These are phyloP conservation scores for Phaseolus coccineus DNA, from an alignment of 331 rosid species.

Conservation along the genomic window DNA sequence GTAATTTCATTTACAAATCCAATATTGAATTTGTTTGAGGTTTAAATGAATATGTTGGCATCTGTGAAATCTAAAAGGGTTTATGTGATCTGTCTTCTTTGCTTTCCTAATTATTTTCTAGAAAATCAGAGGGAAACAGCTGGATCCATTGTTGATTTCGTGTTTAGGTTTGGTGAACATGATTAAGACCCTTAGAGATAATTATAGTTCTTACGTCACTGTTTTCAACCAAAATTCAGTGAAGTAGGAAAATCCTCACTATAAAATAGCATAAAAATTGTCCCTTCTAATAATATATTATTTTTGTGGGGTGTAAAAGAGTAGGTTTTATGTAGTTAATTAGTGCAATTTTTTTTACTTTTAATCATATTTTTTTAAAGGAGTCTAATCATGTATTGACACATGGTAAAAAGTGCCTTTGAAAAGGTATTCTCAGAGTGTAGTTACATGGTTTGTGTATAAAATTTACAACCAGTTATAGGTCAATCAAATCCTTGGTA, in stretches of 20 bases:
- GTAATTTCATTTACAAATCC: no score
- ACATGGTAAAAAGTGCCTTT: no score
- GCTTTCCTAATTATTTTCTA: background rate
- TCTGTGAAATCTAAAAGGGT: background rate
- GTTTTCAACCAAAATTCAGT: background rate
- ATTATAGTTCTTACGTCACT: background rate
- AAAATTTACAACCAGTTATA: no score
- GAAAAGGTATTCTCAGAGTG: no score
- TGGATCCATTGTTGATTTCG: conserved; percentile 26
- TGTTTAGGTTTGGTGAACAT: conserved; percentile 1
- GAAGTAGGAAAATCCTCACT: background rate
- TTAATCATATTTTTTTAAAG: no score
- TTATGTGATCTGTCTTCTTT: background rate
- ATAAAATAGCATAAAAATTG: background rate
- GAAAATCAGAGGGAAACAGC: conserved; percentile 40
- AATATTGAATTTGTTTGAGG: no score
- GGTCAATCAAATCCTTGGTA: no score
- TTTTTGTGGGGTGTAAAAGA: background rate
- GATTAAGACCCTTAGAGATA: conserved; percentile 16
- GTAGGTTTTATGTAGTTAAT: background rate
- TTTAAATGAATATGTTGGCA: no score
- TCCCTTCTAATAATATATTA: background rate
- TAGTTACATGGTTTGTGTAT: no score
- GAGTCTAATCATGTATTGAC: background rate
- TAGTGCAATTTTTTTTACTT: background rate